These are phyloP conservation scores for Aquilaria agallochum DNA, from an alignment of 441 rosid genomes.

Conservation along the genomic window DNA sequence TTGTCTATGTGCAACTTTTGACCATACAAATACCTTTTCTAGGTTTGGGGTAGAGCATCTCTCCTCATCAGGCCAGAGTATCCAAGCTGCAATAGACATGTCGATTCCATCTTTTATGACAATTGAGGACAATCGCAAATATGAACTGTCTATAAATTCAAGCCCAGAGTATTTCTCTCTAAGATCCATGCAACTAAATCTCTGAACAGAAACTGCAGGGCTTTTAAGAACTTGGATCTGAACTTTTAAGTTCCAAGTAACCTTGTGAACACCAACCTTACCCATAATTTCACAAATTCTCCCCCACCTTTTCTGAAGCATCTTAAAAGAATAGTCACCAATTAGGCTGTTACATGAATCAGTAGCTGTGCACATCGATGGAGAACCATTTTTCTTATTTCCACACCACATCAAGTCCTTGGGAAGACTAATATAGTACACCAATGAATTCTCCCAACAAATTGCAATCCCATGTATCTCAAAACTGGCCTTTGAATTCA, in stretches of 20 bases:
- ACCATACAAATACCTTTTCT: conserved; percentile 68
- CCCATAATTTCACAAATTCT: conserved; percentile 75
- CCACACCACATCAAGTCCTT: conserved; percentile 63
- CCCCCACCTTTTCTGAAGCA: conserved; percentile 67
- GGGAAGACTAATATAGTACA: conserved; percentile 76
- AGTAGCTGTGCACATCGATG: conserved; percentile 27
- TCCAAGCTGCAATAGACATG: conserved; percentile 79
- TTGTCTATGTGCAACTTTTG: conserved; percentile 1
- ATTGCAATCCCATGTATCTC: conserved; percentile 92
- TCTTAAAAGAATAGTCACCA: conserved; percentile 41
- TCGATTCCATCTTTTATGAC: conserved; percentile 63
- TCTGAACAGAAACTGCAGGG: conserved; percentile 70
- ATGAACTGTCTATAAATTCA: conserved; percentile 53
- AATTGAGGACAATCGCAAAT: conserved; percentile 48
- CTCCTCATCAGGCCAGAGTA: conserved; percentile 99
- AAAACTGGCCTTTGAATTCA: conserved; percentile 41
- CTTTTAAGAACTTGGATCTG: conserved; percentile 85
- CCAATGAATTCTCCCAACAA: conserved; percentile 91
- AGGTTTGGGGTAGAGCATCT: conserved; percentile 80
- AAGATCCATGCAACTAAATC: conserved; percentile 44
- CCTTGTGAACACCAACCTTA: conserved; percentile 59
- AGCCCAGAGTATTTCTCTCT: conserved; percentile 36
- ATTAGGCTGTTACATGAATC: conserved; percentile 29
- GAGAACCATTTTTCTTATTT: conserved; percentile 31
- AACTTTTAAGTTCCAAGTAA: conserved; percentile 92